Percentiles rank a stretch among this genome's conserved stretches.
These are phyloP conservation scores for Cercospora berteroae DNA, from an alignment of 2,329 filamentous ascomycete species.

Conservation along the genomic window DNA sequence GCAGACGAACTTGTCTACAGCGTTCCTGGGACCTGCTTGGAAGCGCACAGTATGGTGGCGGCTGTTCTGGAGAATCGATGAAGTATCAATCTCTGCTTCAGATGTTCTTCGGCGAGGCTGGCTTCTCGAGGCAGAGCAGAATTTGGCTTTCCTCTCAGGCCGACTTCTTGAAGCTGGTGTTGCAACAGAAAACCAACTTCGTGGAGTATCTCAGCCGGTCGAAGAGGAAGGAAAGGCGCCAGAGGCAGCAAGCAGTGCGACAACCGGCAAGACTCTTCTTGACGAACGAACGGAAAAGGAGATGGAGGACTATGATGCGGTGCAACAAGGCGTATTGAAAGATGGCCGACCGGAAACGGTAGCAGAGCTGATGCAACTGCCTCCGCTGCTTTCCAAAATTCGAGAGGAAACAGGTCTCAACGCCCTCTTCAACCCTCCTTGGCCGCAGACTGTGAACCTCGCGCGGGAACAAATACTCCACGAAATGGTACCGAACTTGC, in stretches of 20 bases:
- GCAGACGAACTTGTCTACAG: slow-evolving; percentile 72
- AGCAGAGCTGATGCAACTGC: slow-evolving; percentile 33
- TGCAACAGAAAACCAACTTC: slow-evolving; percentile 30
- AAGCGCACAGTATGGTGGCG: slow-evolving; percentile 87
- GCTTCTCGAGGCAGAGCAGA: slow-evolving; percentile 73
- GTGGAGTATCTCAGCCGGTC: slow-evolving; percentile 17
- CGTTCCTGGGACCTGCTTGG: slow-evolving; percentile 76
- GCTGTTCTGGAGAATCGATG: slow-evolving; percentile 90
- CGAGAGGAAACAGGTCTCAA: slow-evolving; percentile 33
- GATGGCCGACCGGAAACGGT: slow-evolving; percentile 20
- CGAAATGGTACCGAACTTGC: slow-evolving; percentile 44
- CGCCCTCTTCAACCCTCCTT: slow-evolving; percentile 48
- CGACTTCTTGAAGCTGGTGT: slow-evolving; percentile 66
- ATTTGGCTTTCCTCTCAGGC: slow-evolving; percentile 79
- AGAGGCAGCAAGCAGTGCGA: neutral
- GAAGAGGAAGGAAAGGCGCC: neutral
- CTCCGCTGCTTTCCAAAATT: slow-evolving; percentile 30
- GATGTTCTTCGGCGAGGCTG: slow-evolving; percentile 77
- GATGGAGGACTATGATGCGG: slow-evolving; percentile 20
- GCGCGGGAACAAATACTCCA: slow-evolving; percentile 56
- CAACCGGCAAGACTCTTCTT: slow-evolving; percentile 9
- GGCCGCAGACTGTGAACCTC: slow-evolving; percentile 72
- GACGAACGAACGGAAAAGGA: slow-evolving; percentile 12
- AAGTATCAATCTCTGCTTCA: slow-evolving; percentile 77
- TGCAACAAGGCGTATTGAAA: slow-evolving; percentile 16